Evolutionary conservation across 2,329 filamentous ascomycete genomes (phyloP).

Genomic region (Xylaria sp.): DNA sequence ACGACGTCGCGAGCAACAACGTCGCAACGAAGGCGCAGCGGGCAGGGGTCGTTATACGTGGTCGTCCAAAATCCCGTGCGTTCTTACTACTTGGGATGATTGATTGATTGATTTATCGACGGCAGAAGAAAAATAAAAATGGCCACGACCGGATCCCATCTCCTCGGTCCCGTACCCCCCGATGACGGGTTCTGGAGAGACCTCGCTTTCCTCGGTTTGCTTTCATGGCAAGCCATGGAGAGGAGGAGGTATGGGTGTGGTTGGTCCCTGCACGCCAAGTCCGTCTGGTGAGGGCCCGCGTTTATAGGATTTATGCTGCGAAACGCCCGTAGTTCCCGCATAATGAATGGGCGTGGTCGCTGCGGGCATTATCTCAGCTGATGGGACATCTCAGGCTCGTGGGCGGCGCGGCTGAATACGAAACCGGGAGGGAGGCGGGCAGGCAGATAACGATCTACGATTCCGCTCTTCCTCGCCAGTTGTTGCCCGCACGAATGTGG

Average conservation of each 20-base stretch:
- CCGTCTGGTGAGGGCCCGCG: background rate
- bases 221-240: slow-evolving; percentile 13
- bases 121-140: slow-evolving; percentile 23
- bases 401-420: slow-evolving; percentile 27
- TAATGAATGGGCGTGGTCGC: background rate
- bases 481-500: slow-evolving; percentile 22
- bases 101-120: slow-evolving; percentile 14
- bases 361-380: slow-evolving; percentile 26
- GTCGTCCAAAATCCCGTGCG: slow-evolving; percentile 19
- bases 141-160: slow-evolving; percentile 1
- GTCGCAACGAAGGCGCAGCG: slow-evolving; percentile 17
- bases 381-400: slow-evolving; percentile 12
- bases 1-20: slow-evolving; percentile 4
- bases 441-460: slow-evolving; percentile 20
- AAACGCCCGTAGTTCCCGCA: slow-evolving; percentile 11
- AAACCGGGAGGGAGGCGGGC: slow-evolving; percentile 8
- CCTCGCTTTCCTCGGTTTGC: slow-evolving; percentile 12
- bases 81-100: slow-evolving; percentile 6
- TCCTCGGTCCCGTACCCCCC: slow-evolving; percentile 20
- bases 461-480: slow-evolving; percentile 16
- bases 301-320: slow-evolving; percentile 16
- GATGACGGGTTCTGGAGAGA: slow-evolving; percentile 4
- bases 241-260: background rate
- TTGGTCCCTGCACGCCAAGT: slow-evolving; percentile 21
- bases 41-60: background rate